These are phyloP conservation scores for Alisma plantagoaquatica DNA, from an alignment of 106 monocot species.

Conservation along the genomic window DNA sequence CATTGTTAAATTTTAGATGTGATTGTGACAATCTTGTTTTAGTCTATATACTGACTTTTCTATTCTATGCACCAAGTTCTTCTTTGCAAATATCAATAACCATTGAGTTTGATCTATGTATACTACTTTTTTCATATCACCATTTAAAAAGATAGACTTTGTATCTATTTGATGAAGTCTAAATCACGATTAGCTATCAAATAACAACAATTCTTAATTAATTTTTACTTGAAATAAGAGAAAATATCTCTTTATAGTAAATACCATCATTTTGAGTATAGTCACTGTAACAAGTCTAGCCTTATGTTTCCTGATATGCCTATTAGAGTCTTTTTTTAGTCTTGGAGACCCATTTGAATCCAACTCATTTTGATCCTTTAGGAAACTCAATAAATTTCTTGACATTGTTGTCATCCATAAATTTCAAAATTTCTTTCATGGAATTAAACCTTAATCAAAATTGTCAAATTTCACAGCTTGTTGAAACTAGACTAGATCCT, in stretches of 20 bases:
- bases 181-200: not conserved
- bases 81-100: not conserved
- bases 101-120: not conserved
- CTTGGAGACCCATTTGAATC: not conserved
- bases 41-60: not conserved
- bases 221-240: not conserved
- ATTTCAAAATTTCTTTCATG: not conserved
- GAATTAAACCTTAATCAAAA: not conserved
- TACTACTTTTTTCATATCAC: not conserved
- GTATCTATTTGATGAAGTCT: not conserved
- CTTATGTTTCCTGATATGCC: not conserved
- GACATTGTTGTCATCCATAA: not conserved
- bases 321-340: not conserved
- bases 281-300: not conserved
- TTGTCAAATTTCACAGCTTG: not conserved
- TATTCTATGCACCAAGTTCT: not conserved
- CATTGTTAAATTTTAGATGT: not conserved
- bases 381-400: not conserved
- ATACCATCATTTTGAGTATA: not conserved
- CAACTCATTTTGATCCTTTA: not conserved
- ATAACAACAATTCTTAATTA: not conserved
- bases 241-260: not conserved
- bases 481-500: not conserved
- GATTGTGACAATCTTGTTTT: not conserved
- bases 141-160: not conserved